Base-by-base conservation (phyloP, 1,139 yeast species). In the Protomyces arabidopsidicola region DNA sequence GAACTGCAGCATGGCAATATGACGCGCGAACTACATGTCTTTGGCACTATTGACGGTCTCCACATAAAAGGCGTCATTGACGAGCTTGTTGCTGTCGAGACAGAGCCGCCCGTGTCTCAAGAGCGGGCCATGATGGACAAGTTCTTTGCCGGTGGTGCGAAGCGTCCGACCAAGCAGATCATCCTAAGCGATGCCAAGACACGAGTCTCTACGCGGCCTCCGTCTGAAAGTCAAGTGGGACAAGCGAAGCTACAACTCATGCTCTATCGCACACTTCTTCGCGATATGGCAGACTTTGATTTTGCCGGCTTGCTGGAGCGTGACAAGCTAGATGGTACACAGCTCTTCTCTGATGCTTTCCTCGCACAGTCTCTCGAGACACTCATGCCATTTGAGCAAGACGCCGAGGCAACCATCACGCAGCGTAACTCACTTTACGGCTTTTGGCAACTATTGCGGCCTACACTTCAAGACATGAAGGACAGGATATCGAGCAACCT, bases 1-100 rank as follows among this genome's bases (percentile, higher is more conserved):
- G 50, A 51, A 27, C 60, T 68, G 4, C 53, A 65, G 18, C 55
- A 38, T 3, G 55, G 38, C 24, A 66, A 65, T 10, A 22, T 38
- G n/a, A 53, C 64, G 9, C 34, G 70, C 9, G 70, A 68, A 52
- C 38, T 67, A 10, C 62, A 64, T 2, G 69, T 67, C 34, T 65
- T 64, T 54, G 70, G 70, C 4, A 64, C 60, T 24, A 20, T 66
- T 2, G 65, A 63, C 24, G 67, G 48, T 42, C 45, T 58, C 18
- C 63, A 59, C 35, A 53, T 68, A n/a, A 48, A 63, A 5, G 70
- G 70, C 8, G 65, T 68, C 27, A 65, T 68, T 20, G 70, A 68
- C 22, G 69, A 68, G 45, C 38, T 68, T 20, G 48, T 57, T 16
- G 60, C 45, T 22, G 31, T 16, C 18, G 42, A 42, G 31, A 24